Conservation (phyloP, 495 filamentous ascomycete genomes). For the Parathielavia hyrcaniae region DNA sequence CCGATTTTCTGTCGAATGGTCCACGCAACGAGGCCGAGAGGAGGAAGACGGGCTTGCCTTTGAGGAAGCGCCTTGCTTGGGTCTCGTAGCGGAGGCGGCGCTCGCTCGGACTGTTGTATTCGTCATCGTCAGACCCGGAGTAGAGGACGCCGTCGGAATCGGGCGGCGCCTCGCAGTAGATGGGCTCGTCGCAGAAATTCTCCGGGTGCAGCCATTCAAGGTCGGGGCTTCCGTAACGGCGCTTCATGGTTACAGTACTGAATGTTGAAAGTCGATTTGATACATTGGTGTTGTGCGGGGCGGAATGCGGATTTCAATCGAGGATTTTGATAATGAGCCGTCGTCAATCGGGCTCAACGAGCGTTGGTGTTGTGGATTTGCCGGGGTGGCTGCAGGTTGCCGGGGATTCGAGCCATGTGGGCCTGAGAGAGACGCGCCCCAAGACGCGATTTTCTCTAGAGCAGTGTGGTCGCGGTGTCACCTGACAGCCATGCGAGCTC, state of each 20-base stretch:
- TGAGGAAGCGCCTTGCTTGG: slow-evolving; percentile 52
- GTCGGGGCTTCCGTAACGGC: not conserved
- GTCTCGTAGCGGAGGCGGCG: slow-evolving; percentile 54
- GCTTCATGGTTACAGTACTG: slow-evolving; percentile 7
- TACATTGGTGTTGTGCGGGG: slow-evolving; percentile 6
- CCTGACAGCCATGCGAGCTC: slow-evolving; percentile 17
- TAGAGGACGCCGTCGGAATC: slow-evolving; percentile 40
- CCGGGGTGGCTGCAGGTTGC: slow-evolving; percentile 9
- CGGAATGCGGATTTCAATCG: not conserved
- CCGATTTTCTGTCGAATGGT: slow-evolving; percentile 50
- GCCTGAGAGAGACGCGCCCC: slow-evolving; percentile 17
- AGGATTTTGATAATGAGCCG: not conserved
- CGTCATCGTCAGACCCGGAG: slow-evolving; percentile 55
- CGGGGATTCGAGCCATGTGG: slow-evolving; percentile 5
- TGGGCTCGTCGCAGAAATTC: slow-evolving; percentile 27
- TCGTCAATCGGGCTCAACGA: not conserved
- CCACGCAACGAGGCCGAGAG: slow-evolving; percentile 57
- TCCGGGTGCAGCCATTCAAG: slow-evolving; percentile 22
- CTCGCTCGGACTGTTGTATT: slow-evolving; percentile 40
- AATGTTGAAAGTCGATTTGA: not conserved
- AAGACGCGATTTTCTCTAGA: slow-evolving; percentile 21
- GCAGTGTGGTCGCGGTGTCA: slow-evolving; percentile 26
- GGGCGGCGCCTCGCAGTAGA: slow-evolving; percentile 41
- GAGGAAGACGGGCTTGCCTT: slow-evolving; percentile 53
- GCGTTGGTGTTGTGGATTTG: not conserved